phyloP scores from a whole-genome alignment of 768 basidiomycete genomes.

The Leccinellum luteum region DNA sequence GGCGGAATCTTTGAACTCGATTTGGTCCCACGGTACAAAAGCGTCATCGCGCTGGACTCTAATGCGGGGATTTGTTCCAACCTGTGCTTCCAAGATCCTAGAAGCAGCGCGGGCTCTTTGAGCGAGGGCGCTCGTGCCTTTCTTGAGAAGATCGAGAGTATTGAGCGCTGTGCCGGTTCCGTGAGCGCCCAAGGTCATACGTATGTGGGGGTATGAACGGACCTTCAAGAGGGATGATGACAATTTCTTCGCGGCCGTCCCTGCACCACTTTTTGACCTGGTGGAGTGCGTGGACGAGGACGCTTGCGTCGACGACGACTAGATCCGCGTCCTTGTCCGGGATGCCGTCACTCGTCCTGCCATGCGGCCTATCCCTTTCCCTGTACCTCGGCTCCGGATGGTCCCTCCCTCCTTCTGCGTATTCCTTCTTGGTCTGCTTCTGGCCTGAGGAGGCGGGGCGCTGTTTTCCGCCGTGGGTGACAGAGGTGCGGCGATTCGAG shows the following conservation, averaged over 20 bases:
- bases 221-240: conserved; percentile 92
- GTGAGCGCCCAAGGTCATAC: conserved; percentile 7
- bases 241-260: conserved; percentile 70
- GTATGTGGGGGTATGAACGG: conserved; percentile 19
- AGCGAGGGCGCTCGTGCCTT: conserved; percentile 75
- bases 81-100: conserved; percentile 83
- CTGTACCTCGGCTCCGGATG: conserved; percentile 15
- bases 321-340: conserved; percentile 65
- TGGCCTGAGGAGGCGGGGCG: conserved; percentile 18
- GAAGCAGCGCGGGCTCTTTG: conserved; percentile 85
- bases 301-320: conserved; percentile 78
- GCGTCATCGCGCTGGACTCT: conserved; percentile 81
- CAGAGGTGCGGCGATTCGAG: conserved; percentile 16
- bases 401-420: conserved; percentile 20
- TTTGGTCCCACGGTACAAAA: conserved; percentile 78
- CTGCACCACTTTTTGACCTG: conserved; percentile 83
- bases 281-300: conserved; percentile 72
- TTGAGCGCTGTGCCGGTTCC: conserved; percentile 61
- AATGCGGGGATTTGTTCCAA: conserved; percentile 78
- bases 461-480: conserved; percentile 19
- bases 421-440: conserved; percentile 25
- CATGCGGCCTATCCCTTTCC: conserved; percentile 18
- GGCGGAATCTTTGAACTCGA: conserved; percentile 46
- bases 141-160: conserved; percentile 90
- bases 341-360: conserved; percentile 28